Evolutionary conservation across 202 grass and related monocot genomes (phyloP), one percentile per base, ranked within the genome.

Genomic region (Miscanthus sacchariflorus): DNA sequence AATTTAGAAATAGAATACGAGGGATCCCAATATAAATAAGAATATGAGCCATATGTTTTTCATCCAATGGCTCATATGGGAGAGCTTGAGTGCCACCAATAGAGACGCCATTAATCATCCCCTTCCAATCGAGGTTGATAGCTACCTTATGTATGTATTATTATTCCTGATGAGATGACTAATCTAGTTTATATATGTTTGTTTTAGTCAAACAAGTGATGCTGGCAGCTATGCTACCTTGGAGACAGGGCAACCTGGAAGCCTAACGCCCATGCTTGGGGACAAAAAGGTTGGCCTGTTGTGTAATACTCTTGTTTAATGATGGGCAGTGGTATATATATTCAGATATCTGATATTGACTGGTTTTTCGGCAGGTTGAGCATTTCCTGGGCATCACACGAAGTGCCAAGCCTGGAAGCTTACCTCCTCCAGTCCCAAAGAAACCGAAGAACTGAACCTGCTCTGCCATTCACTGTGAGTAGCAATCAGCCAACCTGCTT

Each of bases 351-450:
- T 76, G 84, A 38, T 81, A 4, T 24, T 46, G 69, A 75, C 61
- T 42, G n/a, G 12, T 81, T 84, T 19, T 76, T 72, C 77, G 59
- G 40, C 89, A 96, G 97, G 88, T 93, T 13, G 93, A 95, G 69
- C 93, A 89, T 91, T 95, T 90, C 81, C 86, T 86, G 56, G 92
- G 93, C 82, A 97, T 95, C 68, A 97, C 97, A 86, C 90, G 91
- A 77, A 93, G 72, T 50, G 84, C 93, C 54, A 78, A 93, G 48
- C 35, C 88, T 82, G 82, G 78, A 66, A 81, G 84, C 90, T 84
- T 98, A 3, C 65, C 65, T 35, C 93, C 94, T 21, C 94, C 85
- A 6, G 86, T 85, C 27, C 85, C 90, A 42, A 97, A 96, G 88
- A 95, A 91, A 68, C 81, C 84, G 28, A 95, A 91, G 86, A 93